Percentiles rank a stretch among this genome's conserved stretches.
phyloP scores from a whole-genome alignment of 164 flowering plant genomes.

The Sextonia rubra region DNA sequence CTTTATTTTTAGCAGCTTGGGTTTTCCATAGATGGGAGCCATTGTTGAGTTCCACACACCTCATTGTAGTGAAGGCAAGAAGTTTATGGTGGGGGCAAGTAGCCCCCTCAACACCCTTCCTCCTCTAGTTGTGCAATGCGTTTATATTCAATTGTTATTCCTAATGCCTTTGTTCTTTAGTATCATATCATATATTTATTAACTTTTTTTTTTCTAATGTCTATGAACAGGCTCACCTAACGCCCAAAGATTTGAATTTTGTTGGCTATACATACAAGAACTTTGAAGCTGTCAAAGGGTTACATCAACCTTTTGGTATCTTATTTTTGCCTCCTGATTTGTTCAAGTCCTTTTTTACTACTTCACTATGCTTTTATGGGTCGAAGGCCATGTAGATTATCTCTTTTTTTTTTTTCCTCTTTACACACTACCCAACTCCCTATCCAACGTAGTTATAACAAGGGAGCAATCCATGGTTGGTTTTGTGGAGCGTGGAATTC shows the following conservation, averaged over 20 bases:
- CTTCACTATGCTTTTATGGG: background rate
- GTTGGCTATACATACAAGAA: slow-evolving; percentile 88
- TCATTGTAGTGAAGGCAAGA: too few species aligned
- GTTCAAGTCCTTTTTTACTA: background rate
- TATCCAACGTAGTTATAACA: too few species aligned
- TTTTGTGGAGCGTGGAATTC: too few species aligned
- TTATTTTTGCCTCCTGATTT: background rate
- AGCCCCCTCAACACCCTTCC: too few species aligned
- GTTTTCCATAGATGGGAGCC: too few species aligned
- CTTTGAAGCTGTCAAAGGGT: slow-evolving; percentile 70
- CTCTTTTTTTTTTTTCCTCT: background rate
- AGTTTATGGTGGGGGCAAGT: too few species aligned
- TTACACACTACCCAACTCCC: too few species aligned
- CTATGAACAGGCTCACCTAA: slow-evolving; percentile 37
- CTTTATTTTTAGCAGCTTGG: too few species aligned
- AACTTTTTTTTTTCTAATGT: background rate
- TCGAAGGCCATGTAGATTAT: background rate
- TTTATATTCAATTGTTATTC: background rate
- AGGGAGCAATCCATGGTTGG: too few species aligned
- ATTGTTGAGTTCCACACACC: too few species aligned
- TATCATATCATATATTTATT: background rate
- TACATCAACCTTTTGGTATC: slow-evolving; percentile 41
- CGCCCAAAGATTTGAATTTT: slow-evolving; percentile 70
- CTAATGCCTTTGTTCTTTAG: background rate
- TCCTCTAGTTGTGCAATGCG: too few species aligned